A percentile compares a stretch with the other conserved stretches of the same genome.
phyloP scores from a whole-genome alignment of 306 rosid genomes.

The Cicer chorassanicum region DNA sequence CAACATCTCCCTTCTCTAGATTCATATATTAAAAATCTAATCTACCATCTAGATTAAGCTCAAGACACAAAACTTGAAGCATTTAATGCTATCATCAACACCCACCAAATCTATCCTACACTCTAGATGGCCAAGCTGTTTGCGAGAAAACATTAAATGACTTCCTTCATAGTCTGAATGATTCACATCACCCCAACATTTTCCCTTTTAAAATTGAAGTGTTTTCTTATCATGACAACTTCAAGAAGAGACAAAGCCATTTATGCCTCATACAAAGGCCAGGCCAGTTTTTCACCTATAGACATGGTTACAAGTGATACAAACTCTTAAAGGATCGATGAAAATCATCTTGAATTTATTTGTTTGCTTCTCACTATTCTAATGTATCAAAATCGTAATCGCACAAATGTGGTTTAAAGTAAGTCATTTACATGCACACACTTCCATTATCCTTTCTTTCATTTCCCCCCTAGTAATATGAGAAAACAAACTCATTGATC shows the following conservation, averaged over 20 bases:
- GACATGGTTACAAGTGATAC: conserved; percentile 7
- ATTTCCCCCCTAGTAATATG: background rate
- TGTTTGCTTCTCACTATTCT: background rate
- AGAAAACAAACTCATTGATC: conserved; percentile 12
- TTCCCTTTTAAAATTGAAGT: conserved; percentile 6
- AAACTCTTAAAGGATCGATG: background rate
- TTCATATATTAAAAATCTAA: conserved; percentile 3
- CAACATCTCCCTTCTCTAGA: background rate
- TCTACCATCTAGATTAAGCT: conserved; percentile 15
- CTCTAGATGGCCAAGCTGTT: conserved; percentile 2
- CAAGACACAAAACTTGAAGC: conserved; percentile 32
- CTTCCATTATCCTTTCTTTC: conserved; percentile 15
- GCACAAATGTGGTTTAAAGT: conserved; percentile 1
- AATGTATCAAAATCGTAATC: conserved; percentile 13
- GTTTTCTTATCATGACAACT: conserved; percentile 4
- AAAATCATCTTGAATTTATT: conserved; percentile 1
- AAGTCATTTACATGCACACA: conserved; percentile 13
- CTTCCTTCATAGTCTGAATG: conserved; percentile 11
- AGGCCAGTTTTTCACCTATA: conserved; percentile 27
- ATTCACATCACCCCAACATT: conserved; percentile 1
- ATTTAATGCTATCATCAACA: conserved; percentile 11
- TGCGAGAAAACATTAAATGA: conserved; percentile 18
- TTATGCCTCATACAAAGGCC: conserved; percentile 20
- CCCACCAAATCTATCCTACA: conserved; percentile 21
- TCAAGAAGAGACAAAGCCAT: background rate